Conservation (phyloP, 2,329 filamentous ascomycete species). For the Penicillium nordicum region DNA sequence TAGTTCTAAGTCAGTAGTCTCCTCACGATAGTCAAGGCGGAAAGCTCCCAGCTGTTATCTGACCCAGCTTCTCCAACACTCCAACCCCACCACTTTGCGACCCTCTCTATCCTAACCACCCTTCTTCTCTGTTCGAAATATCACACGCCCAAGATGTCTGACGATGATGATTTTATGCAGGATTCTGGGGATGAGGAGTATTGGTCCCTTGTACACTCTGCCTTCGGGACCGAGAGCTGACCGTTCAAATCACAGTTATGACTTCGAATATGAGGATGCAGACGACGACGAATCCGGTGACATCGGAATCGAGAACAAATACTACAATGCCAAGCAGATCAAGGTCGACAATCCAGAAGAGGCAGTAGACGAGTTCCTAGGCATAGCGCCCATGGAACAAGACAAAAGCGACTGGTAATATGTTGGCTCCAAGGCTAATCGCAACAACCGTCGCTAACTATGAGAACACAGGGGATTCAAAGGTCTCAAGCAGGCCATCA, state of each 20-base stretch:
- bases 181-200: conserved; percentile 85
- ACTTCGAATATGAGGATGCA: conserved; percentile 96
- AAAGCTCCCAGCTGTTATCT: conserved; percentile 13
- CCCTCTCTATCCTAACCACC: not conserved
- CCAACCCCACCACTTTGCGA: conserved; percentile 12
- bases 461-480: conserved; percentile 70
- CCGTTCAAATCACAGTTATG: conserved; percentile 58
- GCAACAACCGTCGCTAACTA: conserved; percentile 20
- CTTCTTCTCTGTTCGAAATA: conserved; percentile 1
- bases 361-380: conserved; percentile 89
- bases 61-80: conserved; percentile 20
- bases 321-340: conserved; percentile 98
- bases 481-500: conserved; percentile 95
- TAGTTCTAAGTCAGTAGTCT: not conserved
- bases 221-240: conserved; percentile 21
- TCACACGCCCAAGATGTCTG: conserved; percentile 58
- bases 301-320: conserved; percentile 97
- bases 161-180: conserved; percentile 90
- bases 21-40: conserved; percentile 15
- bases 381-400: conserved; percentile 74
- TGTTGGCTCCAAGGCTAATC: not conserved
- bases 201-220: conserved; percentile 22
- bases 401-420: conserved; percentile 89
- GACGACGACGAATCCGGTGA: conserved; percentile 85
- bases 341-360: conserved; percentile 83